phyloP scores from a whole-genome alignment of 228 moss, liverwort and hornwort species.

The Sphagnum fallax region DNA sequence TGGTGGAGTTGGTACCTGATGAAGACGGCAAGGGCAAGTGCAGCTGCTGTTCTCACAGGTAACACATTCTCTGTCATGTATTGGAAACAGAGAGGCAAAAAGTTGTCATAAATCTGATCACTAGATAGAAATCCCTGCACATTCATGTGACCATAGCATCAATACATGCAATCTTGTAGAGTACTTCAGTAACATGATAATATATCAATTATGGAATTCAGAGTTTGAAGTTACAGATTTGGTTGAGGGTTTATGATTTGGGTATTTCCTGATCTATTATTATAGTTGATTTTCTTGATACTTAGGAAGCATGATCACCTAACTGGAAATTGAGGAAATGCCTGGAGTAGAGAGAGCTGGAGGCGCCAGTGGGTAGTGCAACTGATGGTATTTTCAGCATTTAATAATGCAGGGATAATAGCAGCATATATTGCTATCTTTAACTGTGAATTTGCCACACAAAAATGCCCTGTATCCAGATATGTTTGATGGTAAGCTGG shows the following conservation, averaged over 20 bases:
- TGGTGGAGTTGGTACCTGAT: constrained; percentile 42
- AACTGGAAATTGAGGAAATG: constrained; percentile 64
- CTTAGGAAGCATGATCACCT: background rate
- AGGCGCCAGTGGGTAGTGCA: constrained; percentile 82
- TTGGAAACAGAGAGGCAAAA: constrained; percentile 91
- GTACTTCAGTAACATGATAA: background rate
- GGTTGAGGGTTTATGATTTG: too few species aligned
- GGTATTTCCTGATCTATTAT: too few species aligned
- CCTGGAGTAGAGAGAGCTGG: constrained; percentile 61
- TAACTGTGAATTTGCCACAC: constrained; percentile 64
- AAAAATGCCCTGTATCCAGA: constrained; percentile 59
- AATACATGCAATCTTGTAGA: background rate
- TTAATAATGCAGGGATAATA: constrained; percentile 62
- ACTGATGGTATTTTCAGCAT: constrained; percentile 63
- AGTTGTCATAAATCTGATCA: constrained; percentile 81
- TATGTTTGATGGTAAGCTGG: too few species aligned
- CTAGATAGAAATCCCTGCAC: constrained; percentile 84
- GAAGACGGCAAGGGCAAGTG: constrained; percentile 78
- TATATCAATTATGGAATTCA: too few species aligned
- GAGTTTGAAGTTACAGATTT: too few species aligned
- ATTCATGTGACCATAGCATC: background rate
- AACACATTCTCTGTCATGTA: constrained; percentile 83
- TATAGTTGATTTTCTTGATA: too few species aligned
- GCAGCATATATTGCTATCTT: constrained; percentile 55
- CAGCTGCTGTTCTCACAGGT: constrained; percentile 78